Evolutionary conservation across 1,139 yeast species (phyloP), one percentile per base, ranked within the genome.

Genomic region (Kodamaea ohmeri): DNA sequence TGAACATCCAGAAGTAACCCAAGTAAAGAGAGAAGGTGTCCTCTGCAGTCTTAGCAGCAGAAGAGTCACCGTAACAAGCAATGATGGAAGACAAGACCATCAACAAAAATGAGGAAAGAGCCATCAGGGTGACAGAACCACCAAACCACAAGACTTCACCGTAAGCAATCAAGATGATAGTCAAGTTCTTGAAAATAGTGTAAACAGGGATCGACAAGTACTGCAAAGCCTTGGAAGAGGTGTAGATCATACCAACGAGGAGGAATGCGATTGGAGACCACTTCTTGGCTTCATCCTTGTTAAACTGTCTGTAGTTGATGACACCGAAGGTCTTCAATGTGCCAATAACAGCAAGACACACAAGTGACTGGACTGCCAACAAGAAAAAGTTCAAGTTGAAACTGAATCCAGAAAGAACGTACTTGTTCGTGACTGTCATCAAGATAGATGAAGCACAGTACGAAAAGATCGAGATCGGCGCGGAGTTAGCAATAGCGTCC

Each of bases 121-220:
- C 90, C 94, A 90, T 83, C 34, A 92, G 66, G 39, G 96, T 82
- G 53, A 92, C 97, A 45, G 74, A 70, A 48, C 97, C 97, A 45
- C 97, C 96, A 56, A 92, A 92, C 95, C 97, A 92, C 48, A 94
- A 56, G 32, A 90, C 97, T 69, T 92, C 98, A 68, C 97, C 97
- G 61, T 92, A 92, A 34, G 98, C 98, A 63, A 92, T 92, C 60
- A 92, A 73, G 52, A 92, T 92, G 58, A 92, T 92, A 46, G 98
- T 92, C 65, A 94, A 80, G 68, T 92, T 92, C 75, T 94, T 92
- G 81, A 94, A 92, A 55, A 92, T 92, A 50, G 98, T 94, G 73
- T 89, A 92, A 42, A 92, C 95, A 37, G 98, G 98, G 45, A 92
- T 92, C 38, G 92, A 74, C 59, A 92, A 78, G 67, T 67, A 88